phyloP scores from a whole-genome alignment of 2,329 filamentous ascomycete species.

The Aciculosporium take region DNA sequence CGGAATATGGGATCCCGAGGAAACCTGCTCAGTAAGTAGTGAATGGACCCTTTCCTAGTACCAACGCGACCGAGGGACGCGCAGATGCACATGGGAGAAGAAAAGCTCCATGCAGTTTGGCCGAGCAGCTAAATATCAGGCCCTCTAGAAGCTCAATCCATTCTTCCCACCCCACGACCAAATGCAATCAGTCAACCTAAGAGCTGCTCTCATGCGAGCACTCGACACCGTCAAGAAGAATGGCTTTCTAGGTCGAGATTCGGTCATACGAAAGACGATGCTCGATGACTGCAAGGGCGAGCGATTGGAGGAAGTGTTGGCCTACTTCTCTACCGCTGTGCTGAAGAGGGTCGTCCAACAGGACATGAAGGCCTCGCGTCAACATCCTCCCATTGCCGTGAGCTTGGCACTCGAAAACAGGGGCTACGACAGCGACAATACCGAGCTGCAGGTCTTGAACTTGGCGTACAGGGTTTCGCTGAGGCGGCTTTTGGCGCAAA shows the following conservation, averaged over 20 bases:
- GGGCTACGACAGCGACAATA: constrained; percentile 40
- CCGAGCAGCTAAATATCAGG: constrained; percentile 2
- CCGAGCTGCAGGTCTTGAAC: constrained; percentile 48
- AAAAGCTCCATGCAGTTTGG: background rate
- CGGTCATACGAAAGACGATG: constrained; percentile 81
- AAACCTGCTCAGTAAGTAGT: constrained; percentile 51
- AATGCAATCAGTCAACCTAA: constrained; percentile 79
- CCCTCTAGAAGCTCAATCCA: constrained; percentile 76
- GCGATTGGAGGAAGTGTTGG: constrained; percentile 72
- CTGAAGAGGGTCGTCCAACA: constrained; percentile 51
- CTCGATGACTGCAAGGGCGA: constrained; percentile 92
- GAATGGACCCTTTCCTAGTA: background rate
- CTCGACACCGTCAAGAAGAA: constrained; percentile 81
- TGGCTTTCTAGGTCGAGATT: constrained; percentile 65
- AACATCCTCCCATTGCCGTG: constrained; percentile 35
- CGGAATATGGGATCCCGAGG: constrained; percentile 64
- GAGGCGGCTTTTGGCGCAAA: constrained; percentile 40
- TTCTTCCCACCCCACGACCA: constrained; percentile 88
- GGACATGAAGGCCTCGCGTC: constrained; percentile 21
- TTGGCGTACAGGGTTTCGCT: constrained; percentile 61
- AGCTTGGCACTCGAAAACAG: constrained; percentile 43
- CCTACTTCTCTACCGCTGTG: constrained; percentile 71
- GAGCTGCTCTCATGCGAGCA: constrained; percentile 65
- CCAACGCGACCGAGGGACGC: background rate
- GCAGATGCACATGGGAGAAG: background rate